A percentile compares a stretch with the other conserved stretches of the same genome.
phyloP scores from a whole-genome alignment of 768 basidiomycete genomes.

The Gymnopilus dilepis region DNA sequence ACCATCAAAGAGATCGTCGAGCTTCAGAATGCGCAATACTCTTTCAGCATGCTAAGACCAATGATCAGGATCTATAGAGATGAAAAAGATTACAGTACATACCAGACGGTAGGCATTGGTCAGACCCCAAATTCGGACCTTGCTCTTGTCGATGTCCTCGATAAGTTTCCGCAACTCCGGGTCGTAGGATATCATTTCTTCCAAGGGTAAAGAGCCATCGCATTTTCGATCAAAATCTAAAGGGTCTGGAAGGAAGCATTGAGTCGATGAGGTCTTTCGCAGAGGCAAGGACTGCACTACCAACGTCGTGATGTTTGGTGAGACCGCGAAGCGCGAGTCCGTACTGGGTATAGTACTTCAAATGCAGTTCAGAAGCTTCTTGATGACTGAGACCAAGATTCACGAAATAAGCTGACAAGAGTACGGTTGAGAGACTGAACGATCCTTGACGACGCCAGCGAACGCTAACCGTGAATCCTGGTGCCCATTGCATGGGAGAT shows the following conservation, averaged over 20 bases:
- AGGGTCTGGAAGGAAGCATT: slow-evolving; percentile 52
- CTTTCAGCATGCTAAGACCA: slow-evolving; percentile 74
- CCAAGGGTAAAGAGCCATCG: slow-evolving; percentile 83
- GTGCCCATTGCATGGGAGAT: slow-evolving; percentile 82
- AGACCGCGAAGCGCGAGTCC: slow-evolving; percentile 85
- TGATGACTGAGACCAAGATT: slow-evolving; percentile 68
- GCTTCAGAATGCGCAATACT: slow-evolving; percentile 73
- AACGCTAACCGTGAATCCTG: slow-evolving; percentile 69
- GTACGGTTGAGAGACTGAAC: not conserved
- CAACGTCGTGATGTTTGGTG: slow-evolving; percentile 75
- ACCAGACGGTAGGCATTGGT: slow-evolving; percentile 86
- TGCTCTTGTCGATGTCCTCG: slow-evolving; percentile 78
- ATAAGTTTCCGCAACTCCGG: slow-evolving; percentile 68
- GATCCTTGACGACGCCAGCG: not conserved
- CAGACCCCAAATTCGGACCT: slow-evolving; percentile 81
- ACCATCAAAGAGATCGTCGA: slow-evolving; percentile 77
- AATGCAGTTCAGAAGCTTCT: slow-evolving; percentile 72
- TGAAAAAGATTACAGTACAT: slow-evolving; percentile 22
- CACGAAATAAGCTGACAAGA: slow-evolving; percentile 70
- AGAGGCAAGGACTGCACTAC: slow-evolving; percentile 41
- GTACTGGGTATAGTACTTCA: slow-evolving; percentile 77
- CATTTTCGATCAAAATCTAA: slow-evolving; percentile 86
- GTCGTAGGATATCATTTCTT: slow-evolving; percentile 75
- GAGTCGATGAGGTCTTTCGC: not conserved
- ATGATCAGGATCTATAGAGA: not conserved